Evolutionary conservation across 305 asterid genomes (phyloP), one percentile per base, ranked within the genome.

Genomic region (Fraxinus albicans): DNA sequence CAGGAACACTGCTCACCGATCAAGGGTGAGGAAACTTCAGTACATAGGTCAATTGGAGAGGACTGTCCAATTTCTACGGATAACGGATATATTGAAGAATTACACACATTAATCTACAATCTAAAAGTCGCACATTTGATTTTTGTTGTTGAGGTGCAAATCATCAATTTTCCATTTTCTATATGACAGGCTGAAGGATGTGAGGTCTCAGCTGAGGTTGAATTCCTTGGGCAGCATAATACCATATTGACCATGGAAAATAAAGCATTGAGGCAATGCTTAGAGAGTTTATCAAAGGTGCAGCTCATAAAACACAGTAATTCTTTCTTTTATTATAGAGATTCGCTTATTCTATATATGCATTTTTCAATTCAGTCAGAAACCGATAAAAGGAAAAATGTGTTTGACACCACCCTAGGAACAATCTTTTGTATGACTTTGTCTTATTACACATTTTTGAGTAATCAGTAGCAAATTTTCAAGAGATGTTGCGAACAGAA

Each of bases 21-120:
- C 99, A 17, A 83, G 99, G 81, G 96, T 91, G 63, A 91, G 99
- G 89, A 95, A 95, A 79, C 98, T 95, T 88, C 97, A 94, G 81
- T 94, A 96, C 85, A 93, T 94, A 86, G 85, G 94, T 88, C 94
- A 94, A 84, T 98, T 94, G 58, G 99, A 96, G 86, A 93, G 93
- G 89, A 89, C 96, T 29, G 89, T 91, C 44, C 91, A 94, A 29
- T 79, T 86, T 79, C 81, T 96, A 36, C 96, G 93, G 94, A 98
- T 90, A 87, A 80, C 80, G 38, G 63, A 34, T 77, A 58, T 72
- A 15, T 50, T 33, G 13, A 23, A 33, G 2, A 25, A 8, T 72
- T 19, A 6, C 2, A 12, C 4, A 31, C 12, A 8, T 19, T 33
- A 78, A 35, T 36, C 31, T 31, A 31, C 3, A 31, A 31, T 31